Conservation (phyloP, 176 grass and related monocot species). For the Hordeum vulgare region MorexV3_pseudomolecules_assembly NC_058518.1:458096729-458097228, state of each 20-base stretch:
- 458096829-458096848: neutral
- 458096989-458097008: constrained; percentile 10
- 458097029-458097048: neutral
- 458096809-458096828: neutral
- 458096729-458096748: neutral
- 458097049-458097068: neutral
- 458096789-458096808: neutral
- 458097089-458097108: neutral
- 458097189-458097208: constrained; percentile 21
- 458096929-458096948: neutral
- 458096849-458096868: neutral
- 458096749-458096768: neutral
- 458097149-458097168: constrained; percentile 4
- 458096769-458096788: neutral
- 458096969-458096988: neutral
- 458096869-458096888: constrained; percentile 18
- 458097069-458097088: neutral
- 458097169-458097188: constrained; percentile 12
- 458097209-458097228: constrained; percentile 14
- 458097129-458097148: neutral
- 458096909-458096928: neutral
- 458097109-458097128: constrained; percentile 20
- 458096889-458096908: neutral
- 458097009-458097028: constrained; percentile 1
- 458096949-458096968: constrained; percentile 23